These are phyloP conservation scores for Coemansia pectinata DNA, from an alignment of 192 early-diverging fungal genomes.

Conservation along the genomic window DNA sequence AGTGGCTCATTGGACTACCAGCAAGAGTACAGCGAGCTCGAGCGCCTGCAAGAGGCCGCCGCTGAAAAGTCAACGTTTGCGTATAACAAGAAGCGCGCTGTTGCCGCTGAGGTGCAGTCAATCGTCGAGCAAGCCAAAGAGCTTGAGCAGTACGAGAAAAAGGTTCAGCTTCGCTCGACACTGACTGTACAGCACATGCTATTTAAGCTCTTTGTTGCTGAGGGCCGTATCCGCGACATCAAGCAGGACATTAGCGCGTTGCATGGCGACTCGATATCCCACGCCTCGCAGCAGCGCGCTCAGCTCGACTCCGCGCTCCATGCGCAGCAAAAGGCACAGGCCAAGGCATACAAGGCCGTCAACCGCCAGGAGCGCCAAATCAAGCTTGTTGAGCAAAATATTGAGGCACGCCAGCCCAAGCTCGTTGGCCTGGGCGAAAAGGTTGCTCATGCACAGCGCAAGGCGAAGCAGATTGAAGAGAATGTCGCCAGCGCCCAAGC, in stretches of 20 bases:
- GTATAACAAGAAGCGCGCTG: conserved; percentile 88
- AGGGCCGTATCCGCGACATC: conserved; percentile 63
- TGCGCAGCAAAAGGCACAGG: conserved; percentile 69
- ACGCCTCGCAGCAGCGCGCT: conserved; percentile 52
- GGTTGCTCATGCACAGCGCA: conserved; percentile 68
- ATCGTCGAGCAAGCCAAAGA: conserved; percentile 92
- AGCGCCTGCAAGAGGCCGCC: conserved; percentile 78
- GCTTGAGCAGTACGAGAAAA: conserved; percentile 79
- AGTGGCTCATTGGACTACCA: conserved; percentile 92
- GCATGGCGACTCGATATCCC: conserved; percentile 44
- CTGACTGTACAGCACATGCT: conserved; percentile 71
- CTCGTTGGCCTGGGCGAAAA: conserved; percentile 67
- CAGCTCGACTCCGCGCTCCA: conserved; percentile 62
- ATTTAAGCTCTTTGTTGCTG: conserved; percentile 92
- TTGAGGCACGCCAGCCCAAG: conserved; percentile 61
- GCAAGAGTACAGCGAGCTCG: conserved; percentile 83
- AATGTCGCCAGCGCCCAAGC: conserved; percentile 56
- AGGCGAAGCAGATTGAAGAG: conserved; percentile 62
- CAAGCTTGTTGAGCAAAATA: conserved; percentile 68
- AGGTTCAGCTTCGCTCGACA: conserved; percentile 62
- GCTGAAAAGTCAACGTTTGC: conserved; percentile 86
- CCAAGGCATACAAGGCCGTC: conserved; percentile 69
- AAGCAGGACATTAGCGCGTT: conserved; percentile 62
- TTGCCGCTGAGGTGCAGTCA: conserved; percentile 90
- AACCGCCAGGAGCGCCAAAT: conserved; percentile 74